phyloP scores from a whole-genome alignment of 148 eudicot species.

The Vaccinium vitisidaea region DNA sequence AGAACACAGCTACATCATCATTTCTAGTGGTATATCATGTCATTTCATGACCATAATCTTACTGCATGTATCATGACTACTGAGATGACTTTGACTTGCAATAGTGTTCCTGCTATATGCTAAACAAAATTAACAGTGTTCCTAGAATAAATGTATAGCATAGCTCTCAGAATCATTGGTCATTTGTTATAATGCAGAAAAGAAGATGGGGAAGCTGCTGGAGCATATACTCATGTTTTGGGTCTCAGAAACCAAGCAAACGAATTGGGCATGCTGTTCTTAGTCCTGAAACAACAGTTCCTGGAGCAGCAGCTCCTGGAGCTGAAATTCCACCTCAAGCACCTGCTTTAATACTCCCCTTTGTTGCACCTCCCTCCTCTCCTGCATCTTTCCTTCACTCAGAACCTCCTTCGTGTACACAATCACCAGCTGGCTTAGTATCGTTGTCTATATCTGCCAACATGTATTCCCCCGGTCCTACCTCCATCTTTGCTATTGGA shows the following conservation, averaged over 20 bases:
- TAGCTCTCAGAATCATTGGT: slow-evolving; percentile 2
- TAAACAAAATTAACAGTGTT: background rate
- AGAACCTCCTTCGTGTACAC: slow-evolving; percentile 74
- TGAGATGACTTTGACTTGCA: background rate
- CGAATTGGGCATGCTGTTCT: slow-evolving; percentile 72
- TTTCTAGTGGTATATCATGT: background rate
- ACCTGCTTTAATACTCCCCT: slow-evolving; percentile 50
- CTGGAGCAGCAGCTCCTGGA: slow-evolving; percentile 33
- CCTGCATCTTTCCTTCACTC: slow-evolving; percentile 94
- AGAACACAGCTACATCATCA: background rate
- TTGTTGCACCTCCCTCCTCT: slow-evolving; percentile 97
- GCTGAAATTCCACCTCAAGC: slow-evolving; percentile 40
- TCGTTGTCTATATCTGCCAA: slow-evolving; percentile 53
- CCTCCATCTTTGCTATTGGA: slow-evolving; percentile 79
- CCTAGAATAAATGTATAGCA: background rate
- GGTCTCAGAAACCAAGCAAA: slow-evolving; percentile 57
- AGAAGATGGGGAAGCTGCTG: slow-evolving; percentile 76
- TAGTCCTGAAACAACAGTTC: slow-evolving; percentile 62
- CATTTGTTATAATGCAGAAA: slow-evolving; percentile 48
- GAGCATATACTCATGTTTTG: slow-evolving; percentile 73
- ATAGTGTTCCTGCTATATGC: background rate
- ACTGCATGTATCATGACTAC: background rate
- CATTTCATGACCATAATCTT: background rate
- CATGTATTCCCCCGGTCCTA: slow-evolving; percentile 86
- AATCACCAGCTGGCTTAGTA: slow-evolving; percentile 68